Percentiles rank a stretch among this genome's conserved stretches.
Evolutionary conservation across 2,329 filamentous ascomycete genomes (phyloP).

Genomic region (Hymenoscyphus linearis): DNA sequence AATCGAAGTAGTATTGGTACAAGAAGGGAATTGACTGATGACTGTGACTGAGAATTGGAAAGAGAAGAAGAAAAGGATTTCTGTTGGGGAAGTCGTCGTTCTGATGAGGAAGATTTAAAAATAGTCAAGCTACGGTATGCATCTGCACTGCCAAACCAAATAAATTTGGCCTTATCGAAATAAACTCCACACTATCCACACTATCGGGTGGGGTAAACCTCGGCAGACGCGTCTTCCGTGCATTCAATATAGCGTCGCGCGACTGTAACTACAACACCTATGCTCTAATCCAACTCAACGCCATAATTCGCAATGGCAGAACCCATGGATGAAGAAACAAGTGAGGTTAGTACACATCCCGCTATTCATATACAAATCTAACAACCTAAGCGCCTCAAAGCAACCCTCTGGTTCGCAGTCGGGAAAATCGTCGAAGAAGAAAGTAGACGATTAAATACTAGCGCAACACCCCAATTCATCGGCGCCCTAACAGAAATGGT

Average conservation of each 20-base stretch:
- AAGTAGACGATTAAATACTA: conserved; percentile 65
- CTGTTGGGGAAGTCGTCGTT: background rate
- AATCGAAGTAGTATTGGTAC: background rate
- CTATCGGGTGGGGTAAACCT: conserved; percentile 12
- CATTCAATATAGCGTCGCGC: background rate
- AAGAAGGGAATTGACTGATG: background rate
- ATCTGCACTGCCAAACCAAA: conserved; percentile 1
- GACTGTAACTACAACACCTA: background rate
- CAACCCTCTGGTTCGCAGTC: conserved; percentile 76
- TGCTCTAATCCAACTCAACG: background rate
- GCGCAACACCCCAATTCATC: conserved; percentile 89
- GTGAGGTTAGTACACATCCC: conserved; percentile 15
- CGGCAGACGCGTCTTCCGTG: conserved; percentile 18
- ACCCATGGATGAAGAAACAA: conserved; percentile 22
- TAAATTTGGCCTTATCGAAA: background rate
- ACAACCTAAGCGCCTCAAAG: conserved; percentile 66
- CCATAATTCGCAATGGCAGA: conserved; percentile 14
- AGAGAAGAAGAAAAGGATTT: background rate
- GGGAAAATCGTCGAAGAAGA: conserved; percentile 88
- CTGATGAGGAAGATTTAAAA: conserved; percentile 6
- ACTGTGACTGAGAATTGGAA: background rate
- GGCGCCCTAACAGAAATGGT: conserved; percentile 80
- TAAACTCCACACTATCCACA: conserved; percentile 1
- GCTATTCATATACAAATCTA: background rate
- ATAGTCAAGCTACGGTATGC: background rate